Base-by-base conservation (phyloP, 257 asterid genomes). In the Solanum corneliomulleri region DNA sequence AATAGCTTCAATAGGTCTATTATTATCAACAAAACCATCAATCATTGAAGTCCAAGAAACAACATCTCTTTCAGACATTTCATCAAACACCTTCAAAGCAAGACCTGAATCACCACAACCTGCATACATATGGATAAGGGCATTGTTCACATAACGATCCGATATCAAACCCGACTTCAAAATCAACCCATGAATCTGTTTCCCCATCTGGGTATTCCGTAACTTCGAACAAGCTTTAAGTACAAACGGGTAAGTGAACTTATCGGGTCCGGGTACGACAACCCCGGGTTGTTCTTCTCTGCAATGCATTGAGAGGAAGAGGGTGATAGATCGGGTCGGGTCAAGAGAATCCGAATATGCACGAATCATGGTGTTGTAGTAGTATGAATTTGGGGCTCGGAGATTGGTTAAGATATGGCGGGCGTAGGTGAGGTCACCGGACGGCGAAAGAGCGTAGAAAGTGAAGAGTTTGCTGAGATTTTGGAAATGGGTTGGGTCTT, bases 1-100 rank as follows among this genome's bases (percentile, higher is more conserved):
- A 64, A 89, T 87, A 75, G 91, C 89, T n/a, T 88, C 86, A 75
- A 88, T 64, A 35, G 89, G 90, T 72, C 83, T 47, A 81, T 86
- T 80, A 68, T 76, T 88, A 37, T 88, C 90, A 20, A 88, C 90
- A 52, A 88, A 82, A 27, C 91, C 89, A 81, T 89, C 91, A 64
- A 89, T 89, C 21, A 88, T 23, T 29, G 89, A 87, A 66, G 90
- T 86, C 91, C 91, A 89, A 27, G 90, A 89, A 60, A 90, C 89
- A 60, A 90, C 90, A 5, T 88, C 90, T 86, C 89, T 86, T 9
- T 88, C 88, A 60, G 45, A 82, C 92, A 88, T 90, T 90, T 84
- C 76, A 29, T 78, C 89, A 15, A 90, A 90, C 90, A 88, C 71
- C 47, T 85, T 86, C 58, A 49, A 9, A 1, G 91, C 90, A 39